Evolutionary conservation across 495 filamentous ascomycete genomes (phyloP).

Genomic region (Podospora didyma): DNA sequence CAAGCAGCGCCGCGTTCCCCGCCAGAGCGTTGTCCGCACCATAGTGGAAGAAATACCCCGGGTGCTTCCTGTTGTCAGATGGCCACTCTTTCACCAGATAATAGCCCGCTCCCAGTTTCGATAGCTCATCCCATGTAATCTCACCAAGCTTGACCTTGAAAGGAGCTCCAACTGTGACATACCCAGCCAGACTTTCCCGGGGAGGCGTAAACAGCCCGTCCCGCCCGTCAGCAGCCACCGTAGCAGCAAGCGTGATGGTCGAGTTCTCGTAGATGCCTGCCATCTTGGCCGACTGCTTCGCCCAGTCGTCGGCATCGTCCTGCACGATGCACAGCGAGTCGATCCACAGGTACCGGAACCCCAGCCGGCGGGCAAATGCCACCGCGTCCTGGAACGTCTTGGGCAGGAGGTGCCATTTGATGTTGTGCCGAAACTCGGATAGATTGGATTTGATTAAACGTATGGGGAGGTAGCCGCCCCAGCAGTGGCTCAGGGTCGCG

Average conservation of each 20-base stretch:
- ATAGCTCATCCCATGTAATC: no score
- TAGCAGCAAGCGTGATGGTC: constrained; percentile 19
- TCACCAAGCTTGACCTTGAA: no score
- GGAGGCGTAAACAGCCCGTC: constrained; percentile 3
- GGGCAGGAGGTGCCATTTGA: constrained; percentile 10
- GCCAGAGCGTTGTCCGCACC: no score
- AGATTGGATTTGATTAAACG: background rate
- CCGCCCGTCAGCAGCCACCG: constrained; percentile 4
- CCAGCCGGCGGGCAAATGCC: constrained; percentile 5
- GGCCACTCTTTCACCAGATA: no score
- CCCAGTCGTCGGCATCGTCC: constrained; percentile 6
- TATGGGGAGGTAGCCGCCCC: constrained; percentile 4
- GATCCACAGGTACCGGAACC: constrained; percentile 19
- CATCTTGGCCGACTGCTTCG: constrained; percentile 12
- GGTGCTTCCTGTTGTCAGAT: no score
- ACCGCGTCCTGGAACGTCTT: constrained; percentile 32
- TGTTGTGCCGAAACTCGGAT: constrained; percentile 1
- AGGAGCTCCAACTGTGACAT: no score
- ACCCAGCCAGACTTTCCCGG: background rate
- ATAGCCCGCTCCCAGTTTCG: no score
- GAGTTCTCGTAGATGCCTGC: constrained; percentile 12
- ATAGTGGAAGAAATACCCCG: no score
- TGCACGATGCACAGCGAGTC: constrained; percentile 3
- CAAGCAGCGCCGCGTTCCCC: no score
- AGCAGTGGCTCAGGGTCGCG: constrained; percentile 12